Evolutionary conservation across 805 yeast species (phyloP), one percentile per base, ranked within the genome.

Genomic region (Crinitomyces ghanaensis): DNA sequence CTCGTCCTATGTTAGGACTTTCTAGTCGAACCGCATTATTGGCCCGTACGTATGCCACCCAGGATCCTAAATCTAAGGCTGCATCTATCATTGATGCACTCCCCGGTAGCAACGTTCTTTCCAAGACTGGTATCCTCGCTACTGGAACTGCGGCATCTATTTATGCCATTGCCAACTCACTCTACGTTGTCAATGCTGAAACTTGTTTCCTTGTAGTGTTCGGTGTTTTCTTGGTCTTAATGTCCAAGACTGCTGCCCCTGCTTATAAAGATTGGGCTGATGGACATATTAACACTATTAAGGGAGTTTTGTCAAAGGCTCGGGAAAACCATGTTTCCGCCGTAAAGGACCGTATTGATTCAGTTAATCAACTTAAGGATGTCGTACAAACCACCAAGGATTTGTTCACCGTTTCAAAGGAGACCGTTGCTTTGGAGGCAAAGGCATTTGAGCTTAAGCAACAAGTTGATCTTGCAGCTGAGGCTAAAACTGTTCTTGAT

Each of bases 371-470:
- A 65, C 74, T 91, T 61, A 80, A 82, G 67, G 91, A 84, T 54
- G 95, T 91, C 58, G 93, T 84, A 45, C 65, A 76, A 46, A 80
- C 88, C 55, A 91, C 98, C 60, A 77, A 84, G 67, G 78, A 79
- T 52, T 73, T 91, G 56, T 91, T 91, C 54, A 91, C 83, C 53
- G 74, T 88, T 39, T 88, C 98, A 42, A 86, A 84, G 70, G 95
- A 91, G 68, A 88, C 98, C 43, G 95, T 93, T 48, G 73, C 80
- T 66, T 72, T 86, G 55, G 98, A 91, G 73, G 93, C 95, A 45
- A 74, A 84, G 65, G 75, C 88, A 37, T 91, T 86, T 56, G 93
- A 82, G 67, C 74, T 83, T 60, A 80, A 85, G 70, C 98, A 91
- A 71, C 64, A 77, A 57, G 85, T 83, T 47, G 85, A 77, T 43